Conservation (phyloP, 495 filamentous ascomycete species). For the Apiosordaria backusii region DNA sequence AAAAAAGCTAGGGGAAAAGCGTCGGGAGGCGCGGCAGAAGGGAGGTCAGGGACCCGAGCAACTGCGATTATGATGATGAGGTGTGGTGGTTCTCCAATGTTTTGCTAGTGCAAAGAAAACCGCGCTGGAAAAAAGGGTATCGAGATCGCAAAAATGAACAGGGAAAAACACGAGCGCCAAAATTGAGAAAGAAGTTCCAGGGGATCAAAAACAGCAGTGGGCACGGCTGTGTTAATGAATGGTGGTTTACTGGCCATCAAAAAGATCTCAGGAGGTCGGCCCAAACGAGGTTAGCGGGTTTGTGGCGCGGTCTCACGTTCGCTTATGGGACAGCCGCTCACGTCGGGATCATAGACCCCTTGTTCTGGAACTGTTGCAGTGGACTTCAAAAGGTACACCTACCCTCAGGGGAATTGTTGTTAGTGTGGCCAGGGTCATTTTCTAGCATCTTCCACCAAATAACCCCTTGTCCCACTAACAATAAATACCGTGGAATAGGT, state of each 20-base stretch:
- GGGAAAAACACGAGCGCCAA: neutral
- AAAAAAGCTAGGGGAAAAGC: neutral
- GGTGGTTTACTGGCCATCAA: neutral
- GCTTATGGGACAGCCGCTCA: neutral
- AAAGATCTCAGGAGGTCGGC: conserved; percentile 33
- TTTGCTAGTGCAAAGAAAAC: neutral
- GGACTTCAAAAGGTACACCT: neutral
- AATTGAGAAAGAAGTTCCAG: neutral
- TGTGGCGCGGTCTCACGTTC: conserved; percentile 28
- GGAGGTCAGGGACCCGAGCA: neutral
- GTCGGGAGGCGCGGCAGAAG: too few relatives aligned
- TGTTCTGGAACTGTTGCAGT: neutral
- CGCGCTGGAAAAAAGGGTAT: neutral
- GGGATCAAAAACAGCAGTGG: conserved; percentile 8
- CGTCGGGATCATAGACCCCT: conserved; percentile 10
- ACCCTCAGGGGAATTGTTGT: too few relatives aligned
- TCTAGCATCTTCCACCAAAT: too few relatives aligned
- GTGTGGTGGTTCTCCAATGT: neutral
- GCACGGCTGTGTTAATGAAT: conserved; percentile 18
- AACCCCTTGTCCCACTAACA: too few relatives aligned
- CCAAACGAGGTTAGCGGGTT: conserved; percentile 28
- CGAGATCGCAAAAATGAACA: neutral
- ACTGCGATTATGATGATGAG: neutral
- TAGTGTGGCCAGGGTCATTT: too few relatives aligned
- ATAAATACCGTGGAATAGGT: neutral